These are phyloP conservation scores for Aspergillus arachidicola DNA, from an alignment of 2,329 filamentous ascomycete genomes.

Conservation along the genomic window DNA sequence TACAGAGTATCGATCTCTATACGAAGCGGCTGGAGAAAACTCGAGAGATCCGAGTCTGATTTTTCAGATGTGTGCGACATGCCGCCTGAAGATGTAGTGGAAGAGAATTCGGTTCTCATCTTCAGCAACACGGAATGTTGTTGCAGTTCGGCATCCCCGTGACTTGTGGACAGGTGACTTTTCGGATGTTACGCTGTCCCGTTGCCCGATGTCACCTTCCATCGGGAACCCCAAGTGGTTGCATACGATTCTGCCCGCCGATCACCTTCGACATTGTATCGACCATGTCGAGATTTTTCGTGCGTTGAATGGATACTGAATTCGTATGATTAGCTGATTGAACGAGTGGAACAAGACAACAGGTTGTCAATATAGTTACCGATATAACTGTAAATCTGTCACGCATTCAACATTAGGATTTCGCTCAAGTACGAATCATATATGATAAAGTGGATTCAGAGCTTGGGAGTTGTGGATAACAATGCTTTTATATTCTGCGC, in stretches of 20 bases:
- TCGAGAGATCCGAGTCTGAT: neutral
- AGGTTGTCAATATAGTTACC: neutral
- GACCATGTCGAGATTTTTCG: neutral
- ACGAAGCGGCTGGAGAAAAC: constrained; percentile 33
- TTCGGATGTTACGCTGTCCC: neutral
- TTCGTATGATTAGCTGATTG: neutral
- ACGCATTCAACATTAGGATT: too few relatives aligned
- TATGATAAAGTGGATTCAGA: too few relatives aligned
- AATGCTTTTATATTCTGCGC: too few relatives aligned
- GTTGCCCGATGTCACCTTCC: neutral
- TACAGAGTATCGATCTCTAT: constrained; percentile 37
- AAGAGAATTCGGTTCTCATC: neutral
- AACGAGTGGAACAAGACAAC: neutral
- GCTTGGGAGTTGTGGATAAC: too few relatives aligned
- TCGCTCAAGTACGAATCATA: too few relatives aligned
- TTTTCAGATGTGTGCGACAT: neutral
- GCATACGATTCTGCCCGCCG: neutral
- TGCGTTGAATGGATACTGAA: neutral
- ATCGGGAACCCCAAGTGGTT: neutral
- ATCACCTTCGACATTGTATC: neutral
- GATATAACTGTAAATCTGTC: too few relatives aligned
- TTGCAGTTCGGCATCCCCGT: neutral
- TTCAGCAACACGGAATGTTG: neutral
- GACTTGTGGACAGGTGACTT: neutral
- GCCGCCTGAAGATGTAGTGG: neutral